These are phyloP conservation scores for Arthrobotrys pseudoclavata DNA, from an alignment of 2,329 filamentous ascomycete genomes.

Conservation along the genomic window DNA sequence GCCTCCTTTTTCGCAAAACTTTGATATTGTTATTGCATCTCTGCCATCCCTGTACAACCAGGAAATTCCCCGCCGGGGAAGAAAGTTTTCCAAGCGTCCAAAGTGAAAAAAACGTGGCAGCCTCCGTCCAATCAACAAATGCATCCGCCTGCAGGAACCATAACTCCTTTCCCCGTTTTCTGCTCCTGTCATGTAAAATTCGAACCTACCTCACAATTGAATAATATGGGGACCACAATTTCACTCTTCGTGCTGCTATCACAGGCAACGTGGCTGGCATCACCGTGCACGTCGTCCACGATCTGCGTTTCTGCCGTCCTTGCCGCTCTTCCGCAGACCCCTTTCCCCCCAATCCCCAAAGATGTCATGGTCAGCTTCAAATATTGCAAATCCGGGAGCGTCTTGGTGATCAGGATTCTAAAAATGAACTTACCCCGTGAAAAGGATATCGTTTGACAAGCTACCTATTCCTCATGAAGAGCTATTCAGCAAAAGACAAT, in stretches of 20 bases:
- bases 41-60: constrained; percentile 55
- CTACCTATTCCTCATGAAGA: constrained; percentile 66
- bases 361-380: constrained; percentile 36
- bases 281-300: constrained; percentile 77
- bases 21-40: constrained; percentile 53
- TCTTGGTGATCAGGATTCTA: not conserved
- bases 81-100: constrained; percentile 40
- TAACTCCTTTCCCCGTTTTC: constrained; percentile 57
- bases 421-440: constrained; percentile 54
- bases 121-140: constrained; percentile 55
- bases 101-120: constrained; percentile 58
- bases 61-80: constrained; percentile 19
- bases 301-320: constrained; percentile 74
- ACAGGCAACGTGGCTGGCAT: constrained; percentile 86
- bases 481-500: constrained; percentile 8
- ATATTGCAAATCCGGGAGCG: not conserved
- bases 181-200: constrained; percentile 22
- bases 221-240: constrained; percentile 81
- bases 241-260: constrained; percentile 82
- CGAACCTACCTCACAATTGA: constrained; percentile 68
- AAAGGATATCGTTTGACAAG: constrained; percentile 82
- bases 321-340: constrained; percentile 82
- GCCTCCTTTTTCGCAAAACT: constrained; percentile 33
- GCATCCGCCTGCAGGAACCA: constrained; percentile 62
- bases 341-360: constrained; percentile 66